Evolutionary conservation across 768 basidiomycete genomes (phyloP), one percentile per base, ranked within the genome.

Genomic region (Agrocybe chaxingu): DNA sequence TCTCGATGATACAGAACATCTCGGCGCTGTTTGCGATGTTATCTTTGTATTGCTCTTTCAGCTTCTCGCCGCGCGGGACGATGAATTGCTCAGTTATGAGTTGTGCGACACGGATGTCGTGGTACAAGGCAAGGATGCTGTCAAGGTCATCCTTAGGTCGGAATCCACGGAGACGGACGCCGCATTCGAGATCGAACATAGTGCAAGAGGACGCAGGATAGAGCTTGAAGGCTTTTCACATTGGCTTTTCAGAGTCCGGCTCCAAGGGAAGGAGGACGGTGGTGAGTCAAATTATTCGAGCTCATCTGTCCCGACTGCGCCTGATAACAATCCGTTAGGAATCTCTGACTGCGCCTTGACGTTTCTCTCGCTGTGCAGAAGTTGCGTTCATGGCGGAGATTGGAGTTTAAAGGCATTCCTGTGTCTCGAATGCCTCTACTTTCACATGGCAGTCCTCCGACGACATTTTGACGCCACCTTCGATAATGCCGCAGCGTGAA

Each of bases 1-100:
- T 48, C 13, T 60, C 59, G 30, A 60, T 45, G 13, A 56, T 54
- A 35, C 59, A 60, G 32, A 57, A 57, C 47, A 60, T 60, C 19
- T 58, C 57, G 8, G 54, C 24, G 11, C 48, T 18, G n/a, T 45
- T 48, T 12, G 57, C 54, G 18, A 57, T 51, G 11, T 43, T 18
- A 12, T 52, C 45, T 38, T 48, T 47, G 12, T 56, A 46, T 11
- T 51, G 45, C 5, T 60, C 56, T 30, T 47, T 51, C 30, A 56
- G 44, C 34, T 56, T 56, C 10, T 43, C 41, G 1, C 52, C 47
- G 1, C 52, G 51, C 3, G 59, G 59, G 24, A 53, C 52, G 34
- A 54, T 12, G 38, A 53, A 55, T 8, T 45, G 36, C 31, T 50
- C 45, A 4, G 46, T 53, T 12, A 58, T 51, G 1, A 54, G 47